These are phyloP conservation scores for Phytophthora sojae DNA, from an alignment of 352 stramenopile genomes.

Conservation along the genomic window DNA sequence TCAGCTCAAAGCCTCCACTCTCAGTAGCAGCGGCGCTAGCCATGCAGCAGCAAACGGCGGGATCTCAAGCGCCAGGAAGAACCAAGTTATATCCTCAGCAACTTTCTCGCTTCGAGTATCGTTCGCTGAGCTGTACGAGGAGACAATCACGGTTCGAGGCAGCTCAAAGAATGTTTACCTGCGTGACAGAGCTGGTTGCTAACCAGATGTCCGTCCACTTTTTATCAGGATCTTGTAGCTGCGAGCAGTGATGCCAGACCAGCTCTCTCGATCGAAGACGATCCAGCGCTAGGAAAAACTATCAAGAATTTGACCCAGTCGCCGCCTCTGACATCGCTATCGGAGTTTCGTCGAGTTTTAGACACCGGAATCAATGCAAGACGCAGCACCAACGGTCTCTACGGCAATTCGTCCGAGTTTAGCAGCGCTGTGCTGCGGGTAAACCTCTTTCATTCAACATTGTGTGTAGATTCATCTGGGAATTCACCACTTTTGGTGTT, in stretches of 20 bases:
- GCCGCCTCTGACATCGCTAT: constrained; percentile 28
- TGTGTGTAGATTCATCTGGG: neutral
- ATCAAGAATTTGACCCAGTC: constrained; percentile 45
- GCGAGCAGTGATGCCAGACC: constrained; percentile 1
- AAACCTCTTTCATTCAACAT: neutral
- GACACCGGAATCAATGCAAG: constrained; percentile 36
- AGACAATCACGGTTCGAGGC: constrained; percentile 47
- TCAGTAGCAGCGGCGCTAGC: constrained; percentile 23
- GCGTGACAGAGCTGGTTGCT: neutral
- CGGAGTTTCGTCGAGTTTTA: constrained; percentile 40
- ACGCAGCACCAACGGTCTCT: constrained; percentile 40
- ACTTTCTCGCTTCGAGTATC: constrained; percentile 50
- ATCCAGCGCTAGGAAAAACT: constrained; percentile 25
- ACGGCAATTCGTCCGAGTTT: constrained; percentile 57
- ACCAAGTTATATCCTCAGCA: constrained; percentile 11
- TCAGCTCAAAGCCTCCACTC: constrained; percentile 29
- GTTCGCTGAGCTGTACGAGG: constrained; percentile 66
- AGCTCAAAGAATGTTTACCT: neutral
- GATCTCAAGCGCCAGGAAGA: constrained; percentile 8
- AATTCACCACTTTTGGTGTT: neutral
- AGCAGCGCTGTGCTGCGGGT: constrained; percentile 59
- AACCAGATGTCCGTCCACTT: neutral
- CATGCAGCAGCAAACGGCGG: neutral
- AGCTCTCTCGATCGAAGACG: constrained; percentile 23
- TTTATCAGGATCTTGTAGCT: constrained; percentile 38